Evolutionary conservation across 257 asterid genomes (phyloP).

Genomic region (Capsicum chinense): DNA sequence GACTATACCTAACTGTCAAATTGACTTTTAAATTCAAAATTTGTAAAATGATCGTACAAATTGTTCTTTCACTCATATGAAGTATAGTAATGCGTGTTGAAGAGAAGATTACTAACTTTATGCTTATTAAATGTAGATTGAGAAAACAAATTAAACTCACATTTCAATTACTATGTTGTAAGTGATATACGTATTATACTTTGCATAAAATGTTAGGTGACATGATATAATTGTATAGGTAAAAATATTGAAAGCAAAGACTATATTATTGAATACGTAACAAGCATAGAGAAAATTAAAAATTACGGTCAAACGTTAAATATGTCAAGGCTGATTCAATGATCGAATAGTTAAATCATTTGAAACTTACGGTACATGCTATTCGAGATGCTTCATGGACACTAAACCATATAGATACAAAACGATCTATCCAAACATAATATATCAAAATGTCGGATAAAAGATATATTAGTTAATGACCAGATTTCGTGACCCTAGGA

Average conservation of each 20-base stretch:
- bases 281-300: too few relatives aligned
- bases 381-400: too few relatives aligned
- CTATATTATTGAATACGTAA: neutral
- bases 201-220: neutral
- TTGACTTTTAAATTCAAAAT: neutral
- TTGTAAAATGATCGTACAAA: neutral
- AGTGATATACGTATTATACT: neutral
- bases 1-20: neutral
- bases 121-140: neutral
- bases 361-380: too few relatives aligned
- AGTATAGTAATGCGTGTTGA: neutral
- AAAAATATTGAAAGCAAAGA: neutral
- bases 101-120: neutral
- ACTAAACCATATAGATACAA: too few relatives aligned
- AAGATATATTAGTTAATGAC: too few relatives aligned
- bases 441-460: too few relatives aligned
- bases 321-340: too few relatives aligned
- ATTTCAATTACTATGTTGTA: neutral
- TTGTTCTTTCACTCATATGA: conserved; percentile 19
- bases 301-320: too few relatives aligned
- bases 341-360: too few relatives aligned
- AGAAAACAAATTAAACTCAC: neutral
- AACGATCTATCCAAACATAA: too few relatives aligned
- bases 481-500: too few relatives aligned
- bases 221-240: neutral